These are phyloP conservation scores for Phaeoacremonium minimum DNA, from an alignment of 2,329 filamentous ascomycete genomes.

Conservation along the genomic window DNA sequence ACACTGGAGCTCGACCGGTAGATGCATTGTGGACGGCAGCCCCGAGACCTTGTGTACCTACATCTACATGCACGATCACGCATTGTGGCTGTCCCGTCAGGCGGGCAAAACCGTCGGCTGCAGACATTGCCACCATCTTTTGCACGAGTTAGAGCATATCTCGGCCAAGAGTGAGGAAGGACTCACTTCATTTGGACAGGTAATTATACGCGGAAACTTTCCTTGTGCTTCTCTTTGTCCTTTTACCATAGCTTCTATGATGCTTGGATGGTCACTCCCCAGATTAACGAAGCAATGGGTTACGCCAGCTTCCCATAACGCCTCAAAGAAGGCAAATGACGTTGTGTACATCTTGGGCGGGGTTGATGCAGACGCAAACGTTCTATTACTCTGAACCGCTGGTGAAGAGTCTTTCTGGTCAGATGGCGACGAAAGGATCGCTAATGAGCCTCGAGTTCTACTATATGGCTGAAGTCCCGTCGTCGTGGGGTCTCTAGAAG, in stretches of 20 bases:
- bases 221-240: conserved; percentile 60
- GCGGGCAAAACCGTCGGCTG: conserved; percentile 70
- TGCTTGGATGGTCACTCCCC: conserved; percentile 61
- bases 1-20: conserved; percentile 62
- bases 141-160: conserved; percentile 1
- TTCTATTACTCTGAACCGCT: no score
- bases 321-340: conserved; percentile 79
- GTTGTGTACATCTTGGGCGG: conserved; percentile 58
- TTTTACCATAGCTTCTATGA: conserved; percentile 73
- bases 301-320: conserved; percentile 66
- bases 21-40: conserved; percentile 70
- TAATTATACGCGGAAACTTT: conserved; percentile 63
- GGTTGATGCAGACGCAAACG: no score
- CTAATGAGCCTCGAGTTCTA: no score
- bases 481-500: no score
- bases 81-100: conserved; percentile 63
- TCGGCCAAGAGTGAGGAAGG: background rate
- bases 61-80: conserved; percentile 70
- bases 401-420: no score
- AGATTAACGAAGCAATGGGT: conserved; percentile 57
- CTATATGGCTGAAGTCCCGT: no score
- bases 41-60: conserved; percentile 68
- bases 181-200: conserved; percentile 66
- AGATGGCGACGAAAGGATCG: no score
- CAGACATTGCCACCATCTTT: conserved; percentile 71